Base-by-base conservation (phyloP, 2,329 filamentous ascomycete species). In the Ascochyta clinopodiicola region DNA sequence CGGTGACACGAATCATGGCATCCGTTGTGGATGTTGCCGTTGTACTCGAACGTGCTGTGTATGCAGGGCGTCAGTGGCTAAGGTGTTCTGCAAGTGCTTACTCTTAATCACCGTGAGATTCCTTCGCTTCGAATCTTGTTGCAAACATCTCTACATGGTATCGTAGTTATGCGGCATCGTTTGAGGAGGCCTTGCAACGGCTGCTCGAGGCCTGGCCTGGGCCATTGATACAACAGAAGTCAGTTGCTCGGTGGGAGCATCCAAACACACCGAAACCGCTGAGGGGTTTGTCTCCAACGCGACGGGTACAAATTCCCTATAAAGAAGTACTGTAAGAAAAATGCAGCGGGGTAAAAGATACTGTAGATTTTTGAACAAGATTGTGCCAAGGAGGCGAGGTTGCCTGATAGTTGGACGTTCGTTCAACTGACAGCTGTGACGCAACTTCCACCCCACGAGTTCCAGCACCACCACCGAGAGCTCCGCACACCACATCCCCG, bases 381-480 rank as follows among this genome's bases (percentile, higher is more conserved):
- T 43, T 36, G 3, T 47, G 52, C 52, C 52, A 56, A 56, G 52
- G 36, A 50, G 36, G 52, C 42, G 37, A 43, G 25, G 25, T 44
- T 43, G 39, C 39, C 39, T 37, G n/a, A 38, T 24, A 27, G 36
- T 29, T 9, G 29, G 44, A 27, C 24, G 29, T 42, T 50, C 22
- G 24, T 40, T 8, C 38, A n/a, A 46, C 27, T 44, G 34, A 29
- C 44, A 24, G 44, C 40, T 40, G 51, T 60, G 54, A 62, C 57
- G 54, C 58, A 50, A 37, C 49, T 22, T 52, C 46, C 44, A 48
- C 47, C 43, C 24, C 43, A 51, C 56, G 44, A 59, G 49, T 48
- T 57, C 38, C 39, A 36, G 27, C 35, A 50, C 44, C 59, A 58
- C 57, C 56, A 58, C 59, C 51, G 50, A 54, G 43, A 51, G 51